Evolutionary conservation across 306 rosid genomes (phyloP), one percentile per base, ranked within the genome.

Genomic region (Castanea sativa): DNA sequence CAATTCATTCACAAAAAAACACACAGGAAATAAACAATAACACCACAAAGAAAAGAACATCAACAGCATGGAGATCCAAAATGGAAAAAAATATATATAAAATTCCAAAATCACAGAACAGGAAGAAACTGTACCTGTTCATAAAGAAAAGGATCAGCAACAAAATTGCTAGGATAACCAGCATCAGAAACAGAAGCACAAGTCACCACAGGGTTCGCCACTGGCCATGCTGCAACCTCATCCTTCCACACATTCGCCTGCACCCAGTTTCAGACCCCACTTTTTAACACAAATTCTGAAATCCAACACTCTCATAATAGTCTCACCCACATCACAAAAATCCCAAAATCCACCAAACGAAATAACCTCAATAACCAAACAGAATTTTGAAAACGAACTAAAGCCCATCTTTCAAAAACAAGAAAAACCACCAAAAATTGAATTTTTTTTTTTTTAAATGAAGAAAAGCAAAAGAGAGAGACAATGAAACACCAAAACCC

Each of bases 141-240:
- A 67, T 85, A 89, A 74, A 96, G 97, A 77, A 93, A 96, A 83
- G 99, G 99, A 78, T 96, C 99, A 16, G 99, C 98, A 81, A 93
- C 98, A 88, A 96, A 96, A 83, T 96, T 96, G 77, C 99, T 96
- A 1, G 98, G 97, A 75, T 79, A 86, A 73, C 99, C 99, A 83
- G 94, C 94, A 79, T 87, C 92, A 68, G 99, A 96, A 82, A 85
- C 89, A 12, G 99, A 91, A 83, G 96, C 96, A 89, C 99, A 96
- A 5, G 97, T 90, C 81, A 96, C 73, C 59, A 93, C 96, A 55
- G 99, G 99, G 80, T 96, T 96, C 6, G 99, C 96, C 63, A 96
- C 98, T 0, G 99, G 99, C 99, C 99, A 96, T 61, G 99, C 94
- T 3, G 90, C 92, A 82, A 87, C 85, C 23, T 88, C 90, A 67